Conservation (phyloP, 805 yeast species). For the Komagataella pastoris region DNA sequence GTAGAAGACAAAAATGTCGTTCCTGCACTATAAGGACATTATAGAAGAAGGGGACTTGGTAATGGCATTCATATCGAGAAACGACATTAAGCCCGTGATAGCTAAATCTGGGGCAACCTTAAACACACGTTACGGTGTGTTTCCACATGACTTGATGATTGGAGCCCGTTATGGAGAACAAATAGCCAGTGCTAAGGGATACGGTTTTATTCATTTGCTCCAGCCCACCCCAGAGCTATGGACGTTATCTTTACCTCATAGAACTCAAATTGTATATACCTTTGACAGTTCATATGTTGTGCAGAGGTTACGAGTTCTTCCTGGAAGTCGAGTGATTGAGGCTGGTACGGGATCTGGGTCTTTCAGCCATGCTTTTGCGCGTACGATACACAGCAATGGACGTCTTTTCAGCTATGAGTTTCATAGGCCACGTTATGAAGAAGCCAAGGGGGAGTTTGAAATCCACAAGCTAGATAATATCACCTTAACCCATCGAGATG, state of each 20-base stretch:
- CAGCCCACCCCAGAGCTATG: slow-evolving; percentile 94
- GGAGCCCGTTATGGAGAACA: slow-evolving; percentile 79
- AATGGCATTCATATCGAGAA: slow-evolving; percentile 74
- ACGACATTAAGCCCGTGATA: slow-evolving; percentile 60
- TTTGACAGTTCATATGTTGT: slow-evolving; percentile 89
- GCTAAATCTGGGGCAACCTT: slow-evolving; percentile 46
- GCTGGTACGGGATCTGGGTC: slow-evolving; percentile 99
- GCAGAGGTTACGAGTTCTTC: slow-evolving; percentile 62
- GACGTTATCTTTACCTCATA: slow-evolving; percentile 91
- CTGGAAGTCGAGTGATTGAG: slow-evolving; percentile 76
- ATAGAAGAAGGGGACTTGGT: slow-evolving; percentile 83
- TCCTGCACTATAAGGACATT: slow-evolving; percentile 37
- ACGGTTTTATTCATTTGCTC: slow-evolving; percentile 76
- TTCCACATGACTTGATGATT: slow-evolving; percentile 74
- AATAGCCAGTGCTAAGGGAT: slow-evolving; percentile 53
- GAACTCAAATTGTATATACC: slow-evolving; percentile 95
- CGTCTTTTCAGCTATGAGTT: slow-evolving; percentile 78
- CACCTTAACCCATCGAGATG: slow-evolving; percentile 81
- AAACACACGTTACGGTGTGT: slow-evolving; percentile 83
- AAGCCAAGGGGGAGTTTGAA: slow-evolving; percentile 67
- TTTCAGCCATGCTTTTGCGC: slow-evolving; percentile 82
- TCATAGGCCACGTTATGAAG: slow-evolving; percentile 70
- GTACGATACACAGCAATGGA: slow-evolving; percentile 56
- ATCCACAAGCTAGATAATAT: slow-evolving; percentile 54
- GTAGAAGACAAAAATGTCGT: slow-evolving; percentile 8